Evolutionary conservation across 768 basidiomycete genomes (phyloP).

Genomic region (Dendrothele bispora): DNA sequence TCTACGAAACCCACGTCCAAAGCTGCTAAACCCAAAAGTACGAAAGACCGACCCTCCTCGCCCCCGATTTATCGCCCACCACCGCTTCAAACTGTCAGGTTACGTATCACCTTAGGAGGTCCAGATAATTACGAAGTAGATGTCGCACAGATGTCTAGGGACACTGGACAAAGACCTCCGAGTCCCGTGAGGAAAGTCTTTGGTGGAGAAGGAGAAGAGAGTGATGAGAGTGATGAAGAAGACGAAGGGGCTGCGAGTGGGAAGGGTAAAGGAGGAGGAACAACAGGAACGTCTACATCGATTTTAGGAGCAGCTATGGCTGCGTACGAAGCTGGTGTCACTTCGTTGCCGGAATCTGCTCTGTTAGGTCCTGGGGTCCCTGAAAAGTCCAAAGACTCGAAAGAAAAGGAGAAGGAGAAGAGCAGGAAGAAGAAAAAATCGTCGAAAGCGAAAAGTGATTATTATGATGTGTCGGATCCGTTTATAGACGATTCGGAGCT

Average conservation of each 20-base stretch:
- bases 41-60: slow-evolving; percentile 49
- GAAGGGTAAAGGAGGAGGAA: slow-evolving; percentile 17
- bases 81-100: slow-evolving; percentile 62
- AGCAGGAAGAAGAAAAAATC: slow-evolving; percentile 48
- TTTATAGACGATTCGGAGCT: slow-evolving; percentile 99
- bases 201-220: too few species aligned
- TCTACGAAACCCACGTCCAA: slow-evolving; percentile 54
- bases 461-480: slow-evolving; percentile 89
- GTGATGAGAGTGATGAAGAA: slow-evolving; percentile 58
- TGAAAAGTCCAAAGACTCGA: slow-evolving; percentile 5
- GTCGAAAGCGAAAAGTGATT: slow-evolving; percentile 60
- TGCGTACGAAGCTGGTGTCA: too few species aligned
- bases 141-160: slow-evolving; percentile 55
- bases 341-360: too few species aligned
- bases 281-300: neutral
- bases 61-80: slow-evolving; percentile 56
- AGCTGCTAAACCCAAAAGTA: too few species aligned
- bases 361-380: too few species aligned
- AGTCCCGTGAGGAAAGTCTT: slow-evolving; percentile 38
- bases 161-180: slow-evolving; percentile 61
- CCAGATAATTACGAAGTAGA: slow-evolving; percentile 77
- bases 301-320: too few species aligned
- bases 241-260: slow-evolving; percentile 46
- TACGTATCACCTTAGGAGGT: slow-evolving; percentile 70
- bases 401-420: slow-evolving; percentile 26